These are phyloP conservation scores for Termitomyces sp. DNA, from an alignment of 1,284 basidiomycete genomes.

Conservation along the genomic window DNA sequence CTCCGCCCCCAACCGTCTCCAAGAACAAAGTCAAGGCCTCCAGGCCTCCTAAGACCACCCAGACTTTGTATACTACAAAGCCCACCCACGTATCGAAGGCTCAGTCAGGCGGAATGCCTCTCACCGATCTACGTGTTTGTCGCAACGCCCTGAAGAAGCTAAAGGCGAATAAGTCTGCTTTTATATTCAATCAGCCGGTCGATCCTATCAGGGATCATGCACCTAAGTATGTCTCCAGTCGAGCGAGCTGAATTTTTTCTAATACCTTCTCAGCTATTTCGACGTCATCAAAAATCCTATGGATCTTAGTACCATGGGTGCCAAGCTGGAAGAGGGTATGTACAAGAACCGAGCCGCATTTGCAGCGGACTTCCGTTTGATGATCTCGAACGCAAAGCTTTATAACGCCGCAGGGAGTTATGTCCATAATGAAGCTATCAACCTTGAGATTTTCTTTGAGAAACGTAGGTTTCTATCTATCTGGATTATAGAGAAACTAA, in stretches of 20 bases:
- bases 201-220: constrained; percentile 85
- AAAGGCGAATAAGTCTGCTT: constrained; percentile 62
- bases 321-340: constrained; percentile 84
- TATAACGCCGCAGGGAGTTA: constrained; percentile 79
- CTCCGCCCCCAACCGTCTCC: constrained; percentile 30
- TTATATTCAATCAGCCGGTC: constrained; percentile 82
- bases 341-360: constrained; percentile 86
- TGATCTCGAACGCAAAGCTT: constrained; percentile 83
- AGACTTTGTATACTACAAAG: constrained; percentile 25
- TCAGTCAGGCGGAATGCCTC: constrained; percentile 77
- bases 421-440: constrained; percentile 73
- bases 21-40: constrained; percentile 26
- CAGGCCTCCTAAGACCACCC: constrained; percentile 24
- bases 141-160: constrained; percentile 83
- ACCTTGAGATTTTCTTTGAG: constrained; percentile 81
- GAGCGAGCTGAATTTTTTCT: background rate
- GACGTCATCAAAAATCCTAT: constrained; percentile 90
- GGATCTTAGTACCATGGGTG: constrained; percentile 88
- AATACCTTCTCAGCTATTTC: constrained; percentile 63
- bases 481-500: background rate
- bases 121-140: constrained; percentile 78
- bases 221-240: constrained; percentile 56
- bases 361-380: constrained; percentile 82
- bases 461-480: constrained; percentile 53
- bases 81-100: constrained; percentile 57